A percentile compares a stretch with the other conserved stretches of the same genome.
These are phyloP conservation scores for Colletotrichum cuscutae DNA, from an alignment of 2,329 filamentous ascomycete genomes.

Conservation along the genomic window DNA sequence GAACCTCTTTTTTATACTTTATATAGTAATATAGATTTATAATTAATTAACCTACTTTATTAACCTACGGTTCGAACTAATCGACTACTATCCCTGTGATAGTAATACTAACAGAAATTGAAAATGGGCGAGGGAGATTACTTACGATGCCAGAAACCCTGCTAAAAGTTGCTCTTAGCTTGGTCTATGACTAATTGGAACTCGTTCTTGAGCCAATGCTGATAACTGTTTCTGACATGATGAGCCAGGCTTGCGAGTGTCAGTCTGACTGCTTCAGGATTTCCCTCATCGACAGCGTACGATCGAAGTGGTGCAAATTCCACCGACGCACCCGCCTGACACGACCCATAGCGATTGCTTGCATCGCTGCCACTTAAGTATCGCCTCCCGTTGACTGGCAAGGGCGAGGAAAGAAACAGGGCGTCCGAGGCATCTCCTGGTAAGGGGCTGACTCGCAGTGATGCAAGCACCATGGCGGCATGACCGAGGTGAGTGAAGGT, in stretches of 20 bases:
- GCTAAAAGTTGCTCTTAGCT: not conserved
- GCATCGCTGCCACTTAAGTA: not conserved
- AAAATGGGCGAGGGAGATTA: too few species aligned
- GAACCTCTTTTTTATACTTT: too few species aligned
- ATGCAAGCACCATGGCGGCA: not conserved
- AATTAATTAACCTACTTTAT: too few species aligned
- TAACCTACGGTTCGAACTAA: too few species aligned
- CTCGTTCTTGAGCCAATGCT: not conserved
- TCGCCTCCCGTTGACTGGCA: not conserved
- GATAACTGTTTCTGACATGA: not conserved
- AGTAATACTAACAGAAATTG: too few species aligned
- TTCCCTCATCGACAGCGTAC: not conserved
- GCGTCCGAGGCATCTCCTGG: not conserved
- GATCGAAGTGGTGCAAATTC: not conserved
- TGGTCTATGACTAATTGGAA: not conserved
- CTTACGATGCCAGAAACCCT: not conserved
- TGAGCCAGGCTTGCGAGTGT: not conserved
- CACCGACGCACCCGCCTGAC: not conserved
- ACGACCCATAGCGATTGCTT: not conserved
- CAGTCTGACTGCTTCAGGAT: not conserved
- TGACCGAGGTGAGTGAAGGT: slow-evolving; percentile 1
- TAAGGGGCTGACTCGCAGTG: not conserved
- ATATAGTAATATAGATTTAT: too few species aligned
- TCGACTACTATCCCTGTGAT: too few species aligned
- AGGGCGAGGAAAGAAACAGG: not conserved